phyloP scores from a whole-genome alignment of 805 yeast genomes.

The Candida maltosa region DNA sequence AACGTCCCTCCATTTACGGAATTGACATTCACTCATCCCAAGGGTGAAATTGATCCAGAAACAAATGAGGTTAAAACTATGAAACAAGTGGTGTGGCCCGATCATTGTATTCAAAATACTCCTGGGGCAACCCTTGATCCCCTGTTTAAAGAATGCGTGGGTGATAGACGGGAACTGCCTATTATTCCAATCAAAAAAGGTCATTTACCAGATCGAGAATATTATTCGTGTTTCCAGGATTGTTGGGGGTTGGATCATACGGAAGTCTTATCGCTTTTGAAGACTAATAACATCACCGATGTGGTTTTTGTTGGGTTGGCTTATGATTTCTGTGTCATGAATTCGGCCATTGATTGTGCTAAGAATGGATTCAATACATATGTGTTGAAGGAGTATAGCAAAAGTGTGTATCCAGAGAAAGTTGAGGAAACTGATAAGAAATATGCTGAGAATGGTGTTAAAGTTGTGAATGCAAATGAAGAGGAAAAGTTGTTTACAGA shows the following conservation, averaged over 20 bases:
- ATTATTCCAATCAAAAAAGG: constrained; percentile 64
- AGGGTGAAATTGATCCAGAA: constrained; percentile 19
- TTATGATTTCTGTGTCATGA: constrained; percentile 79
- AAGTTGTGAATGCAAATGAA: constrained; percentile 13
- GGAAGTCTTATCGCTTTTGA: constrained; percentile 52
- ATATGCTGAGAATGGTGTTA: constrained; percentile 33
- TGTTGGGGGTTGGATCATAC: constrained; percentile 72
- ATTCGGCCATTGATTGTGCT: constrained; percentile 70
- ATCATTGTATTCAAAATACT: constrained; percentile 77
- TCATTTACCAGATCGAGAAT: constrained; percentile 66
- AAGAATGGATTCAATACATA: constrained; percentile 58
- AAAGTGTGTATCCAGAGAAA: constrained; percentile 51
- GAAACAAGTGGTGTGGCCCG: constrained; percentile 76
- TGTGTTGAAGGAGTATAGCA: constrained; percentile 56
- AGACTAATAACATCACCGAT: constrained; percentile 45
- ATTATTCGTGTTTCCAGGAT: constrained; percentile 84
- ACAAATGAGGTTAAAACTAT: constrained; percentile 22
- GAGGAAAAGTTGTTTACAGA: not conserved
- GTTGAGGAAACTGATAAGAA: constrained; percentile 27
- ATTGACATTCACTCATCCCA: constrained; percentile 50
- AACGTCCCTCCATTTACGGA: constrained; percentile 47
- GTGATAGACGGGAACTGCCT: no score
- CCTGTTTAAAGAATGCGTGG: constrained; percentile 42
- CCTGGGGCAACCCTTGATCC: constrained; percentile 62
- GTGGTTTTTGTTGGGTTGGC: constrained; percentile 83